Base-by-base conservation (phyloP, 805 yeast genomes). In the Yamadazyma philogaea region DNA sequence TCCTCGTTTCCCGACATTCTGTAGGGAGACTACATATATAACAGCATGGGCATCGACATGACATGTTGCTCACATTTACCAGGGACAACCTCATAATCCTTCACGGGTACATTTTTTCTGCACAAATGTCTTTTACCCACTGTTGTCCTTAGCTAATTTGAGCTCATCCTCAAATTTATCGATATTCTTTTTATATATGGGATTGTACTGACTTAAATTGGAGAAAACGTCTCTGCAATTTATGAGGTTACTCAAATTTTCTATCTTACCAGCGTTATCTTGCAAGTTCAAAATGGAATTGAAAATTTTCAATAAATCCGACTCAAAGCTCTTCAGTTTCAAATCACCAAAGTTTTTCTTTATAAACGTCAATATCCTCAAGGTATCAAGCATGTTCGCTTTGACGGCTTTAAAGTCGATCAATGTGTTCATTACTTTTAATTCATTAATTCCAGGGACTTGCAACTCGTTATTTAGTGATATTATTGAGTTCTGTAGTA, bases 401-500 rank as follows among this genome's bases (percentile, higher is more conserved):
- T 77, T 78, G 3, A 76, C 71, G 21, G 50, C 44, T 26, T 75
- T 70, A 35, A 82, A 62, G 44, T 61, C 64, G 7, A 72, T 60
- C 34, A 83, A 57, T 19, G 65, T 68, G 27, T 47, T 47, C 48
- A 53, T 49, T 37, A 47, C 39, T 41, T 46, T 28, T 30, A 53
- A 42, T 31, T 62, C 58, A 28, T 55, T 50, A 16, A 52, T 51
- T 3, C 43, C 37, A 4, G 46, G 48, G 2, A 46, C 17, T 21
- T 46, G 30, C 26, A 81, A 54, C 43, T 80, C 82, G 5, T 70
- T 66, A 35, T 78, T 74, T 30, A 84, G 56, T 2, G 85, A 69
- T 33, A 75, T 68, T 18, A 82, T 75, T 0, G 87, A 75, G 40
- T 79, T 75, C 12, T 77, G 71, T 36, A 84, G 60, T 0, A 82